These are phyloP conservation scores for Kodamaea hsintzibuensis DNA, from an alignment of 805 yeast species.

Conservation along the genomic window DNA sequence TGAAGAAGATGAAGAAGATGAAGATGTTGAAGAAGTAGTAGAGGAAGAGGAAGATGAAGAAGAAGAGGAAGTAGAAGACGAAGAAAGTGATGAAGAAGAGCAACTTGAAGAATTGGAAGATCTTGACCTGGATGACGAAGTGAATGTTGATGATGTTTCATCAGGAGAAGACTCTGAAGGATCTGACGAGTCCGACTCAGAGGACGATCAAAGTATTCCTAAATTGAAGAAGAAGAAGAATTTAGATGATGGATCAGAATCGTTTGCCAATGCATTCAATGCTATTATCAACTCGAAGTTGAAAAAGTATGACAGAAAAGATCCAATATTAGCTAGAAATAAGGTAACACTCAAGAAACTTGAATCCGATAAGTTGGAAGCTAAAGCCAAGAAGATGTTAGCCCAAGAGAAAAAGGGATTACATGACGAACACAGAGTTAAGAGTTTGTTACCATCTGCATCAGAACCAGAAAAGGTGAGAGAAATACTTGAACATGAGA, in stretches of 20 bases:
- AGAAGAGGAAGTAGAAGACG: background rate
- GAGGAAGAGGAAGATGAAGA: background rate
- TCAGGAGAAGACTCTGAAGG: constrained; percentile 8
- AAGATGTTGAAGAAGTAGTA: constrained; percentile 14
- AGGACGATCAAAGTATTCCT: constrained; percentile 33
- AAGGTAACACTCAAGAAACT: constrained; percentile 66
- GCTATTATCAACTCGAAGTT: constrained; percentile 83
- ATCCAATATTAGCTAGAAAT: constrained; percentile 89
- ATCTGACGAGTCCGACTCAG: constrained; percentile 22
- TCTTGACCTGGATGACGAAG: constrained; percentile 17
- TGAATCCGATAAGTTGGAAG: constrained; percentile 79
- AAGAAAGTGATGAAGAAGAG: constrained; percentile 8
- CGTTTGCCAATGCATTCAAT: constrained; percentile 78
- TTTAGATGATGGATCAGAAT: constrained; percentile 67
- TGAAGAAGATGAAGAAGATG: constrained; percentile 1
- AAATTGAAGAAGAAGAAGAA: constrained; percentile 57
- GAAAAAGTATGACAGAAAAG: constrained; percentile 85
- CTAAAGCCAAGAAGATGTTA: constrained; percentile 73
- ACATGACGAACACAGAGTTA: constrained; percentile 66
- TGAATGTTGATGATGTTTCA: constrained; percentile 14
- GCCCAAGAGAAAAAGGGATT: constrained; percentile 68
- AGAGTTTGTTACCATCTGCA: constrained; percentile 62
- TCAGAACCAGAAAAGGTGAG: constrained; percentile 59
- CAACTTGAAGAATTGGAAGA: constrained; percentile 17
- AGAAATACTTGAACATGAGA: constrained; percentile 64